Evolutionary conservation across 169 alveolate genomes (phyloP).

Genomic region (Eimeria zaria): DNA sequence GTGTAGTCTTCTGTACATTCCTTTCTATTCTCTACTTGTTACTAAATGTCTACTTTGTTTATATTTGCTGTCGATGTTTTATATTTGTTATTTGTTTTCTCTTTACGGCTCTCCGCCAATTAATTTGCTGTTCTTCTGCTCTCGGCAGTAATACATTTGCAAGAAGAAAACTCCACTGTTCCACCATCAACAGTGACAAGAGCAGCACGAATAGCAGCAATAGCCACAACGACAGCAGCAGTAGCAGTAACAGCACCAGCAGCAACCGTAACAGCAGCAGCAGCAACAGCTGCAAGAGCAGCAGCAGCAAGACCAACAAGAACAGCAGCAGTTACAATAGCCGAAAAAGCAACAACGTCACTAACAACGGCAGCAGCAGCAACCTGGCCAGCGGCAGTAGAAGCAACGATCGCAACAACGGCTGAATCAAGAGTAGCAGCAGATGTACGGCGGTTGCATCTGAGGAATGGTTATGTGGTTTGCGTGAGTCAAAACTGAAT

Average conservation of each 20-base stretch:
- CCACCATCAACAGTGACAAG: not conserved
- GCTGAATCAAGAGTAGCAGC: not conserved
- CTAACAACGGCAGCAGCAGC: not conserved
- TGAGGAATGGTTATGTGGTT: too few relatives aligned
- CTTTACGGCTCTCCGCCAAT: not conserved
- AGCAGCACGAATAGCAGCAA: conserved; percentile 8
- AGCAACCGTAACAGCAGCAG: not conserved
- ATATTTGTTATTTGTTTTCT: not conserved
- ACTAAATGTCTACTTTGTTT: too few relatives aligned
- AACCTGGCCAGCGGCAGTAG: not conserved
- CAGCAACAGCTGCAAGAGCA: not conserved
- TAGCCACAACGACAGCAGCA: conserved; percentile 1
- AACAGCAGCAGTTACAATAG: too few relatives aligned
- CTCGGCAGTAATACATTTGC: not conserved
- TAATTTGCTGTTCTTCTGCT: not conserved
- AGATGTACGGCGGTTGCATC: too few relatives aligned
- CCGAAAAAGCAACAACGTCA: not conserved
- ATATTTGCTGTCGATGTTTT: not conserved
- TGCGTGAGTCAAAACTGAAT: too few relatives aligned
- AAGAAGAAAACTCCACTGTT: not conserved
- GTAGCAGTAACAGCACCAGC: not conserved
- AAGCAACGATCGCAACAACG: not conserved
- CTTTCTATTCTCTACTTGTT: too few relatives aligned
- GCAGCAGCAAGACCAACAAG: too few relatives aligned
- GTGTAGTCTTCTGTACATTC: too few relatives aligned